phyloP scores from a whole-genome alignment of 805 yeast genomes.

The Lipomyces starkeyi region DNA sequence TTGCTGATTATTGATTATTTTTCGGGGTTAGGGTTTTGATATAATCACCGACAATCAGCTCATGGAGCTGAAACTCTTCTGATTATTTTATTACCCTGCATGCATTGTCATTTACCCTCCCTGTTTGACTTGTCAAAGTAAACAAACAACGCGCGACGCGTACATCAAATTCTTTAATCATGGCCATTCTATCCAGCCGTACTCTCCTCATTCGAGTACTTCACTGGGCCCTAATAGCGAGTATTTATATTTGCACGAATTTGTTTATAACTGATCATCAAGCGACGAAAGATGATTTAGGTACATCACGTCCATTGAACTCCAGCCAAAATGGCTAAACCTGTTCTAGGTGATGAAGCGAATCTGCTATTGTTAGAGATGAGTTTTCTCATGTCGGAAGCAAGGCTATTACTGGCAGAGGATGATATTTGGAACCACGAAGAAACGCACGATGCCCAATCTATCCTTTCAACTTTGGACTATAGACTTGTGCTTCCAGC shows the following conservation, averaged over 20 bases:
- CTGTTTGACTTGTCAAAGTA: background rate
- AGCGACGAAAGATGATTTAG: slow-evolving; percentile 2
- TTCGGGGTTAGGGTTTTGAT: background rate
- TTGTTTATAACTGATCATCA: background rate
- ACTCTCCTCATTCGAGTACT: background rate
- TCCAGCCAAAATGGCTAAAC: background rate
- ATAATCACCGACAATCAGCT: background rate
- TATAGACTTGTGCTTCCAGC: background rate
- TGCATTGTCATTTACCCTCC: background rate
- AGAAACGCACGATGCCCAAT: too few species aligned
- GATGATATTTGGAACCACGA: background rate
- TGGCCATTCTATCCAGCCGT: background rate
- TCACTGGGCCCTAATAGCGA: slow-evolving; percentile 7
- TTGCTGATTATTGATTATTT: background rate
- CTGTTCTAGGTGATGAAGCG: background rate
- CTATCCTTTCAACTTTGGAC: background rate
- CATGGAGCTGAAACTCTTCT: background rate
- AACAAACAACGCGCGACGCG: slow-evolving; percentile 4
- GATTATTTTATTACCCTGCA: background rate
- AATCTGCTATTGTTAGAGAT: background rate
- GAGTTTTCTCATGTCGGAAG: slow-evolving; percentile 3
- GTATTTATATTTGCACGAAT: background rate
- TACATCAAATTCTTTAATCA: background rate
- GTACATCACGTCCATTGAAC: background rate
- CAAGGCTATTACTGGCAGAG: background rate